These are phyloP conservation scores for Hypomontagnella submonticulosa DNA, from an alignment of 495 filamentous ascomycete species.

Conservation along the genomic window DNA sequence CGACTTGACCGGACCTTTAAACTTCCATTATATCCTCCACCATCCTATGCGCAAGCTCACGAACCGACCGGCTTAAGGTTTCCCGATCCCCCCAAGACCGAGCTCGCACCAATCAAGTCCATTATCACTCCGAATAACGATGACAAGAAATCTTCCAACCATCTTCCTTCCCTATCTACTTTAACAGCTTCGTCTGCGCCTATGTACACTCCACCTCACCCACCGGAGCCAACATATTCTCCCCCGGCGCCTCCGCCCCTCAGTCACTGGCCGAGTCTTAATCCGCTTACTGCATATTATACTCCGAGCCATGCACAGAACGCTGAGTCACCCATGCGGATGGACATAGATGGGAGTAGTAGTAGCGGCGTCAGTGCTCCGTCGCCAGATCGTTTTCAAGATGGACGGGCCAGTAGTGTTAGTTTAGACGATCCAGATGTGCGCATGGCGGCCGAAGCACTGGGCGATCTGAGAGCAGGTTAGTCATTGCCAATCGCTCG, in stretches of 20 bases:
- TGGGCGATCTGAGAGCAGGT: constrained; percentile 88
- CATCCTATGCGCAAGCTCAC: constrained; percentile 56
- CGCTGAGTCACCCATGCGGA: constrained; percentile 48
- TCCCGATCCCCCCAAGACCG: constrained; percentile 48
- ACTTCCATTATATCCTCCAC: constrained; percentile 48
- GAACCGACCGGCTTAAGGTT: constrained; percentile 53
- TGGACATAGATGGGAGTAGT: constrained; percentile 50
- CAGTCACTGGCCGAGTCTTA: constrained; percentile 63
- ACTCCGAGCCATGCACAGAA: constrained; percentile 53
- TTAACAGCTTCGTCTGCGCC: constrained; percentile 50
- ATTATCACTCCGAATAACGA: constrained; percentile 27
- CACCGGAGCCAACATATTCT: constrained; percentile 45
- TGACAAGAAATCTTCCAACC: constrained; percentile 28
- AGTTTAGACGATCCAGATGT: constrained; percentile 88
- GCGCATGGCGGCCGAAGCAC: constrained; percentile 82
- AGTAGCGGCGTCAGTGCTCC: constrained; percentile 53
- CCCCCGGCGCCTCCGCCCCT: constrained; percentile 43
- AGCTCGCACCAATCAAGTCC: constrained; percentile 58
- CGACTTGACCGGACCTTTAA: constrained; percentile 43
- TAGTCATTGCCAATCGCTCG: constrained; percentile 44
- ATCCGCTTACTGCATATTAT: constrained; percentile 66
- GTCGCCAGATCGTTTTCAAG: constrained; percentile 54
- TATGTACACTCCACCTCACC: constrained; percentile 40
- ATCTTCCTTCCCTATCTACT: constrained; percentile 57
- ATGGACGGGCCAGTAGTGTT: constrained; percentile 61